A percentile compares a stretch with the other conserved stretches of the same genome.
phyloP scores from a whole-genome alignment of 2,329 filamentous ascomycete genomes.

The Pezicula carpinea region DNA sequence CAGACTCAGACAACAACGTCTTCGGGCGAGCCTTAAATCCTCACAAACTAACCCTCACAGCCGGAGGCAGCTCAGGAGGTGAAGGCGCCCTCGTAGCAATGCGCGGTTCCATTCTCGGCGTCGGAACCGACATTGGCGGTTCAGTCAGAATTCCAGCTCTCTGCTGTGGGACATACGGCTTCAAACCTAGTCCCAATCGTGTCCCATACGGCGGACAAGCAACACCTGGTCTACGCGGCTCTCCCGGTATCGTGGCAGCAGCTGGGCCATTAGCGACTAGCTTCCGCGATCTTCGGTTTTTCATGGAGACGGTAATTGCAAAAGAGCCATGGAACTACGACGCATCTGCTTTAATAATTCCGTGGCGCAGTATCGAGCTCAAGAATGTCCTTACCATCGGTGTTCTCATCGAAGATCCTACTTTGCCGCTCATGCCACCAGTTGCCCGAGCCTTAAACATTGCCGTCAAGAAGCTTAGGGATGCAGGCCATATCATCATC shows the following conservation, averaged over 20 bases:
- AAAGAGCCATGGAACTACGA: slow-evolving; percentile 42
- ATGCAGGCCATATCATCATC: slow-evolving; percentile 41
- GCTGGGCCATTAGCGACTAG: slow-evolving; percentile 39
- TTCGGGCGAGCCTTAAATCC: slow-evolving; percentile 80
- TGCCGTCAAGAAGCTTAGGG: slow-evolving; percentile 34
- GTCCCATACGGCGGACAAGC: slow-evolving; percentile 14
- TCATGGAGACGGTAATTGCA: slow-evolving; percentile 36
- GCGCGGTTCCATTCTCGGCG: slow-evolving; percentile 11
- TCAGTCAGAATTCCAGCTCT: slow-evolving; percentile 31
- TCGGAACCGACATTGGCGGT: slow-evolving; percentile 21
- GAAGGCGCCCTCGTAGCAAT: slow-evolving; percentile 19
- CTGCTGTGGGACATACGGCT: slow-evolving; percentile 41
- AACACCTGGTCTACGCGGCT: slow-evolving; percentile 2
- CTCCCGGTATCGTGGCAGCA: slow-evolving; percentile 30
- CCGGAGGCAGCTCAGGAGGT: slow-evolving; percentile 69
- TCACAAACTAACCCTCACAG: slow-evolving; percentile 71
- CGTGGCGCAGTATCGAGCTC: slow-evolving; percentile 37
- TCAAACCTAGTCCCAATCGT: slow-evolving; percentile 21
- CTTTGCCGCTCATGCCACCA: slow-evolving; percentile 46
- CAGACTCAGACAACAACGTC: slow-evolving; percentile 44
- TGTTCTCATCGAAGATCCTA: slow-evolving; percentile 40
- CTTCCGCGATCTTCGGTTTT: slow-evolving; percentile 34
- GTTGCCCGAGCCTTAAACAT: slow-evolving; percentile 39
- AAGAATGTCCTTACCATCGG: slow-evolving; percentile 39
- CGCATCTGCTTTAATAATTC: slow-evolving; percentile 33